Base-by-base conservation (phyloP, 352 stramenopile species). In the Globisporangium iwayamae region DNA sequence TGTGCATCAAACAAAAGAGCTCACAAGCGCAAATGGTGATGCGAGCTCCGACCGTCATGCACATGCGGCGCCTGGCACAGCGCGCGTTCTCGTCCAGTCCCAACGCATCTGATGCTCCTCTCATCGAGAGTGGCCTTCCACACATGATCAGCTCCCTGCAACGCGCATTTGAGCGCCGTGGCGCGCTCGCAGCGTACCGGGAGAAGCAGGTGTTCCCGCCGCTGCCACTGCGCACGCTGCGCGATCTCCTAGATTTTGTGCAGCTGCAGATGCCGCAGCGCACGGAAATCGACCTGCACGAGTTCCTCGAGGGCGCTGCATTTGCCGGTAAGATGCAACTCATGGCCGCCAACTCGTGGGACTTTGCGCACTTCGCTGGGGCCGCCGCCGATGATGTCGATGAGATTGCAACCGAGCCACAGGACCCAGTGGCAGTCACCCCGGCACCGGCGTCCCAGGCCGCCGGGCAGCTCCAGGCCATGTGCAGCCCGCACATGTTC, bases 291-390 rank as follows among this genome's bases (percentile, higher is more conserved):
- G 70, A 83, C 52, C 57, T 81, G 60, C 30, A 56, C n/a, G 70
- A 79, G 52, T 83, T 83, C 59, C 62, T 83, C 4, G 52, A 75
- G 7, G 75, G 75, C 1, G 72, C 63, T 9, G 68, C 75, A 32
- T 65, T 59, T 36, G 73, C 75, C 1, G 51, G 63, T 4, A 59
- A 68, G n/a, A 20, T 39, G 55, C 71, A 81, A 28, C 66, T 79
- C 2, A 69, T 67, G 32, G 66, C 71, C 0, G 71, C 73, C 13
- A 81, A 79, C 51, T 79, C 74, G 25, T 61, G 68, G 14, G 68
- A 78, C 18, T 81, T 81, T 34, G 65, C 63, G 2, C 28, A 68
- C 22, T 81, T 68, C 48, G 66, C 71, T 0, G 69, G 63, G 1
- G 74, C 66, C 50, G 41, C 14, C 32, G 32, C 32, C 32, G 20